Evolutionary conservation across 1,284 basidiomycete species (phyloP), one percentile per base, ranked within the genome.

Genomic region (Lentinus polychrous): DNA sequence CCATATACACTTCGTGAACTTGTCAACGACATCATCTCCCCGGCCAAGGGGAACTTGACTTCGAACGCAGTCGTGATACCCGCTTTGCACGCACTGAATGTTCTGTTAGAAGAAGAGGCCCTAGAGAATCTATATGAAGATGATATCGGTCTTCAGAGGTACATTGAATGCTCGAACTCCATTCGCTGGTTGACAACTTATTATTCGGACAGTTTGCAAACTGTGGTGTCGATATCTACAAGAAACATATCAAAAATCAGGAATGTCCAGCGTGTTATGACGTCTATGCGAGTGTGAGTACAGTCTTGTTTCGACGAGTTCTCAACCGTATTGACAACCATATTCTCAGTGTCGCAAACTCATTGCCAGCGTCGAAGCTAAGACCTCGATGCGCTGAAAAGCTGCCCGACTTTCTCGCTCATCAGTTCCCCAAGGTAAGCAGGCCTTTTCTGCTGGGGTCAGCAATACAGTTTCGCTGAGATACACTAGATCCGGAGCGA

Each of bases 281-380:
- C 83, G 52, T 80, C 82, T 1, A 88, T 92, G 86, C 87, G 83
- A 67, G 78, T 88, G 92, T 94, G 57, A 56, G 76, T 62, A 49
- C 45, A 44, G 43, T 47, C 24, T 51, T 60, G 24, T 40, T 15
- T n/a, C 8, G 52, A 53, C 50, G 34, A 12, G 12, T 44, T 10
- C 36, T 14, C 6, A 42, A 18, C 37, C 7, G 27, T 35, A 31
- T 42, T 35, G 15, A 31, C 7, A 8, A 31, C 46, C 17, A 42
- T 45, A 39, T 50, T 51, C 50, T 31, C 53, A 91, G 88, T 46
- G 70, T 80, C 23, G 73, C 81, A 38, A 78, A 83, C 56, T 70
- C 90, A 47, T 66, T 91, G 44, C 65, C 74, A 8, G 67, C 86
- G 44, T 62, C 73, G 10, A 57, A 66, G 41, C 52, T 83, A 24